Percentiles rank a stretch among this genome's conserved stretches.
Evolutionary conservation across 306 rosid species (phyloP).

Genomic region (Arachis stenosperma): DNA sequence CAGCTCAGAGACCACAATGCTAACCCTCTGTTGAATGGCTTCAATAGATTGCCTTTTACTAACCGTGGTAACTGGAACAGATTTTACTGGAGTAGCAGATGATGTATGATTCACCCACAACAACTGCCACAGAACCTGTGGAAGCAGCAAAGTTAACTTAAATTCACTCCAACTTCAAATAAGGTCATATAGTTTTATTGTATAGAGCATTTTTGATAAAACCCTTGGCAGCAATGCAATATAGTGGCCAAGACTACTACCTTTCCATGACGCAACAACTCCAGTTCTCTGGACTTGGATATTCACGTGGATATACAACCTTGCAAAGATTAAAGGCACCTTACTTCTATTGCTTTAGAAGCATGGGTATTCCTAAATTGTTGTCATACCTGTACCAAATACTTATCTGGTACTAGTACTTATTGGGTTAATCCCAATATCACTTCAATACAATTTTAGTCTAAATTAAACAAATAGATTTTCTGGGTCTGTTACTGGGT

Average conservation of each 20-base stretch:
- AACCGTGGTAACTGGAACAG: conserved; percentile 38
- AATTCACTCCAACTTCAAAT: background rate
- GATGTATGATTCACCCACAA: conserved; percentile 71
- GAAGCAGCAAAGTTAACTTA: conserved; percentile 5
- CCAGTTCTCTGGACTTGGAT: conserved; percentile 9
- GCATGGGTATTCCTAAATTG: background rate
- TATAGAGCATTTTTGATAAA: background rate
- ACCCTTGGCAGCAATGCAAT: conserved; percentile 9
- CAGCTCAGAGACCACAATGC: conserved; percentile 76
- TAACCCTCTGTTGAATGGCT: conserved; percentile 72
- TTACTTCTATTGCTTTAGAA: conserved; percentile 25
- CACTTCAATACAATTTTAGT: background rate
- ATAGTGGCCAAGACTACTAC: conserved; percentile 1
- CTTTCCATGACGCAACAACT: conserved; percentile 19
- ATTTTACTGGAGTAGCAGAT: conserved; percentile 77
- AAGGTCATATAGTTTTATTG: conserved; percentile 29
- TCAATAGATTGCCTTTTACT: conserved; percentile 60
- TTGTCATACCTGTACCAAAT: background rate
- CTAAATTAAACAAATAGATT: background rate
- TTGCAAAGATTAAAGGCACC: conserved; percentile 19
- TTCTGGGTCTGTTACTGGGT: background rate
- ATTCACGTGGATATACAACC: conserved; percentile 23
- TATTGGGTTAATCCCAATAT: background rate
- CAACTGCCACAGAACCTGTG: conserved; percentile 88
- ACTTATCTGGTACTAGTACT: background rate